Conservation (phyloP, 2,329 filamentous ascomycete species). For the Teratosphaeria gauchensis region DNA sequence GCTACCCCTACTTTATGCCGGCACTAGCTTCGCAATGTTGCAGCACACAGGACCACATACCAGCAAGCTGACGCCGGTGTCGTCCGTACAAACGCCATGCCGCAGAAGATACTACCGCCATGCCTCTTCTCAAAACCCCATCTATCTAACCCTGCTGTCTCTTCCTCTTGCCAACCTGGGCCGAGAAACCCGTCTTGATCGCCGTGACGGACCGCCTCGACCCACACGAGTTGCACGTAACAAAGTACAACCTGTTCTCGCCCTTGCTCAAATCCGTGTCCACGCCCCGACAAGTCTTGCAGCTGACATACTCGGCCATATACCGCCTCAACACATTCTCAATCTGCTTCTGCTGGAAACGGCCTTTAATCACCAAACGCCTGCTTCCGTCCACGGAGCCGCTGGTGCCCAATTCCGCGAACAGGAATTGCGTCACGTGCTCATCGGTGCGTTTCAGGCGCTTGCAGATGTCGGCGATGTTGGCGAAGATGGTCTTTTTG, state of each 20-base stretch:
- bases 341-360: constrained; percentile 99
- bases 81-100: not conserved
- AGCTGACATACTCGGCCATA: constrained; percentile 97
- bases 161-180: constrained; percentile 97
- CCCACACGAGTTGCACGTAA: constrained; percentile 73
- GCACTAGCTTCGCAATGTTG: not conserved
- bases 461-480: constrained; percentile 97
- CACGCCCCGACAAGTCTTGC: constrained; percentile 93
- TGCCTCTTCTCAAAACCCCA: not conserved
- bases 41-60: not conserved
- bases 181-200: constrained; percentile 99
- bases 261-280: constrained; percentile 97
- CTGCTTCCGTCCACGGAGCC: constrained; percentile 89
- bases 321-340: constrained; percentile 95
- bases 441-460: constrained; percentile 98
- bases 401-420: constrained; percentile 94
- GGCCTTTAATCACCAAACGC: constrained; percentile 95
- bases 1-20: not conserved
- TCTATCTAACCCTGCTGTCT: constrained; percentile 50
- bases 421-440: constrained; percentile 84
- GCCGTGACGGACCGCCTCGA: constrained; percentile 77
- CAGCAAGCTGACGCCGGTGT: not conserved
- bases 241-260: constrained; percentile 98
- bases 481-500: constrained; percentile 99
- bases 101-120: not conserved